Evolutionary conservation across 2,329 filamentous ascomycete genomes (phyloP), one percentile per base, ranked within the genome.

Genomic region (Fonsecaea pugnacius): DNA sequence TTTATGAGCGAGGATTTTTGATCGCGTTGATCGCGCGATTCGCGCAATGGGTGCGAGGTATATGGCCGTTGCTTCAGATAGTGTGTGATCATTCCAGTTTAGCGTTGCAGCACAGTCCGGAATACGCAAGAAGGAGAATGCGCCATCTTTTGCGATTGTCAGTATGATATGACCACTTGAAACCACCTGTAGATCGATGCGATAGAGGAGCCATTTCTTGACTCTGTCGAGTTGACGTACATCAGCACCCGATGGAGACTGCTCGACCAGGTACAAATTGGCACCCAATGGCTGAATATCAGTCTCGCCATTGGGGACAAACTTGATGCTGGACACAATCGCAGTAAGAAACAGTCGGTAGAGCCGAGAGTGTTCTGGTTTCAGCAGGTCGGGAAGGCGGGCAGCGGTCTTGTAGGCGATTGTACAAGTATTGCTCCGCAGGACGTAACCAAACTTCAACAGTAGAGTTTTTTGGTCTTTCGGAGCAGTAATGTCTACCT

Each of bases 401-500:
- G 64, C 67, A 32, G 70, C 67, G 32, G 65, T 68, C 57, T 71
- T 71, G 38, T 69, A 69, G 14, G 68, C 67, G 48, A 71, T 71
- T 14, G 66, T 67, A 54, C 70, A 71, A 36, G 66, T 62, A 35
- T 71, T 71, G 46, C 65, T 66, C 18, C 69, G 67, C 35, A 70
- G 64, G 9, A 71, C 66, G 51, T 63, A 61, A 46, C 67, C 69
- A 52, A 71, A 70, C 48, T 69, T 69, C 43, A 53, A 67, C 33
- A 70, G 54, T n/a, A 71, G 50, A 10, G 67, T 61, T 55, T 67
- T 69, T 51, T 70, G 69, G 30, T 71, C 70, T 46, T 66, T 70
- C 3, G 62, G 62, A 36, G 65, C 65, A 46, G 69, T 60, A 36
- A 71, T 68, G 32, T 71, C 70, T 30, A 70, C 64, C 52, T 70